These are phyloP conservation scores for Microdochium paspali DNA, from an alignment of 2,329 filamentous ascomycete genomes.

Conservation along the genomic window DNA sequence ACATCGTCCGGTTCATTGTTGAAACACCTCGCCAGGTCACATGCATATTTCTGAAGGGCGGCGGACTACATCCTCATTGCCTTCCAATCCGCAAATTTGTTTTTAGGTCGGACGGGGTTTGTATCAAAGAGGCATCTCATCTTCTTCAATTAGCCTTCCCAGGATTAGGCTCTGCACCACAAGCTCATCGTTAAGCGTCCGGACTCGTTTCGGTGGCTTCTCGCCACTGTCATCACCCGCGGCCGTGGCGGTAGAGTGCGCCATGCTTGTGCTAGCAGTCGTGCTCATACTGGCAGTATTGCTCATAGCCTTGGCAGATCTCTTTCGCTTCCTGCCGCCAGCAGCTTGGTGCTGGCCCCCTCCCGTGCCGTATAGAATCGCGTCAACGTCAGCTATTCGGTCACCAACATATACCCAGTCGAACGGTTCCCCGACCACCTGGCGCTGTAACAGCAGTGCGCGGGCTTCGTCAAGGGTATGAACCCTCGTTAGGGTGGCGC, in stretches of 20 bases:
- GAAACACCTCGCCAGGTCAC: no score
- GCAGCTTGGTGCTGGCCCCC: constrained; percentile 14
- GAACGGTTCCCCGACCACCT: constrained; percentile 41
- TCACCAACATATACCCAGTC: constrained; percentile 77
- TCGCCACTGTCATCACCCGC: constrained; percentile 19
- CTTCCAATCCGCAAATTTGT: no score
- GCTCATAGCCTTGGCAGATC: constrained; percentile 6
- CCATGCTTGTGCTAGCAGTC: not conserved
- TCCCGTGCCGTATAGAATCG: constrained; percentile 31
- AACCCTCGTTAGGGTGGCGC: constrained; percentile 60
- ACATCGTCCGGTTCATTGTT: no score
- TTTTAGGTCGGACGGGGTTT: no score
- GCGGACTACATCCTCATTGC: no score
- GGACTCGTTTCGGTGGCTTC: constrained; percentile 40
- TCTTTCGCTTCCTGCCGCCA: constrained; percentile 31
- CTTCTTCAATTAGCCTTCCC: constrained; percentile 63
- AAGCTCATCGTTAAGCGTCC: constrained; percentile 73
- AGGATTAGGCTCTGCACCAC: constrained; percentile 89
- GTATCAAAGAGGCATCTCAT: constrained; percentile 24
- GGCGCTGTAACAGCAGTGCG: constrained; percentile 41
- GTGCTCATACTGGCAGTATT: not conserved
- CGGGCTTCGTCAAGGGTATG: constrained; percentile 57
- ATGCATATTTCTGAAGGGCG: no score
- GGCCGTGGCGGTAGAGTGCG: constrained; percentile 25
- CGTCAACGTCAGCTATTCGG: constrained; percentile 39